phyloP scores from a whole-genome alignment of 2,329 filamentous ascomycete species.

The Fusarium sp. region DNA sequence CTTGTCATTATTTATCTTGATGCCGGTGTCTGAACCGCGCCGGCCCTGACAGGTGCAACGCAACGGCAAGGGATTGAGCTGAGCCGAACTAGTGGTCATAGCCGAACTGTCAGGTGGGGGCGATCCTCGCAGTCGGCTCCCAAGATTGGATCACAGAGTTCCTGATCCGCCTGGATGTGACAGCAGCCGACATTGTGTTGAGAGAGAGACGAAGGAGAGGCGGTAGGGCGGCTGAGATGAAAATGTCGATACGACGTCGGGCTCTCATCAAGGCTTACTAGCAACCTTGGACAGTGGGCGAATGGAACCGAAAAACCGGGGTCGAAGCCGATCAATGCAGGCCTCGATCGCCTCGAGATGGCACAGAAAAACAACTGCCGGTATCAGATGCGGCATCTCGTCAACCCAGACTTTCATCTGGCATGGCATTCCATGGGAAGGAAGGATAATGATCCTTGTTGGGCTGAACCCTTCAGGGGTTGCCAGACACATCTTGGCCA shows the following conservation, averaged over 20 bases:
- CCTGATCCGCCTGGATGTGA: conserved; percentile 22
- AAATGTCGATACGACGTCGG: neutral
- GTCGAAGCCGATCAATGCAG: neutral
- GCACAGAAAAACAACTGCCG: neutral
- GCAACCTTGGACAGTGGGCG: neutral
- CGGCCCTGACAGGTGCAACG: conserved; percentile 10
- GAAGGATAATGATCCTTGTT: neutral
- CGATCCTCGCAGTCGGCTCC: conserved; percentile 15
- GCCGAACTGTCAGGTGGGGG: conserved; percentile 37
- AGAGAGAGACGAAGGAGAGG: conserved; percentile 6
- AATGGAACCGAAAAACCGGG: neutral
- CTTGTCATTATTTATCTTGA: conserved; percentile 2
- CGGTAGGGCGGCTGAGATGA: conserved; percentile 12
- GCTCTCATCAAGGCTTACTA: conserved; percentile 6
- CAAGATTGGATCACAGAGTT: conserved; percentile 5
- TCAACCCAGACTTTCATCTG: neutral
- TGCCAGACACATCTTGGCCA: neutral
- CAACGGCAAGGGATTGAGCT: conserved; percentile 22
- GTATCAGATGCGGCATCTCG: neutral
- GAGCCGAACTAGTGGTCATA: conserved; percentile 33
- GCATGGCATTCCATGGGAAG: neutral
- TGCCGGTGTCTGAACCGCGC: conserved; percentile 7
- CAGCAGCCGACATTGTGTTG: conserved; percentile 13
- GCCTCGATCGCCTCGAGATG: neutral
- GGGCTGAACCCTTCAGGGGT: neutral